Conservation (phyloP, 257 asterid genomes). For the Anisodus tanguticus region DNA sequence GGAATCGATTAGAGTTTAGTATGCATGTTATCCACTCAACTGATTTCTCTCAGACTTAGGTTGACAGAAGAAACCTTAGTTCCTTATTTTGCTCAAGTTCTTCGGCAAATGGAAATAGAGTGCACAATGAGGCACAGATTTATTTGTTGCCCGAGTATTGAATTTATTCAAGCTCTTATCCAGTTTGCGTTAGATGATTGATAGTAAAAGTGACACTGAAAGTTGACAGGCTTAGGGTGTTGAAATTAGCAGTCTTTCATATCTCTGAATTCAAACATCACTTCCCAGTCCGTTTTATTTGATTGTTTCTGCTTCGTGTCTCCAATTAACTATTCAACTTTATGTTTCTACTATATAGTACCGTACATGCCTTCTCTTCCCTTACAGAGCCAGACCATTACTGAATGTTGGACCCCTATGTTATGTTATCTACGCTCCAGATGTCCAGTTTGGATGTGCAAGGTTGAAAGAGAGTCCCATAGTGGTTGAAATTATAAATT, state of each 20-base stretch:
- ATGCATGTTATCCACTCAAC: neutral
- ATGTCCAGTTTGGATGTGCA: neutral
- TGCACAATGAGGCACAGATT: neutral
- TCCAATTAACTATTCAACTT: neutral
- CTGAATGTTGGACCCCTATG: neutral
- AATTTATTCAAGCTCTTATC: neutral
- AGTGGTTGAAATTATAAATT: neutral
- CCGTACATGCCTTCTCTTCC: neutral
- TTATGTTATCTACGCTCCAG: neutral
- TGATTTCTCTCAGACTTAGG: neutral
- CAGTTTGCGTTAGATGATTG: neutral
- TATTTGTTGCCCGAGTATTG: neutral
- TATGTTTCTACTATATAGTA: neutral
- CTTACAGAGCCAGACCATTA: neutral
- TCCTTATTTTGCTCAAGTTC: neutral
- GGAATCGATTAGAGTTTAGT: neutral
- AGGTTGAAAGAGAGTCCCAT: neutral
- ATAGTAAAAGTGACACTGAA: neutral
- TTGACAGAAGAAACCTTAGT: neutral
- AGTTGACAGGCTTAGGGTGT: neutral
- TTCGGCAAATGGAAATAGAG: neutral
- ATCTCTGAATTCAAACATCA: neutral
- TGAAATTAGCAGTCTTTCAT: neutral
- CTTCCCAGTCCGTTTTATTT: neutral
- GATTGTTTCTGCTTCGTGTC: neutral